Conservation (phyloP, 441 rosid species). For the Breynia disticha region DNA sequence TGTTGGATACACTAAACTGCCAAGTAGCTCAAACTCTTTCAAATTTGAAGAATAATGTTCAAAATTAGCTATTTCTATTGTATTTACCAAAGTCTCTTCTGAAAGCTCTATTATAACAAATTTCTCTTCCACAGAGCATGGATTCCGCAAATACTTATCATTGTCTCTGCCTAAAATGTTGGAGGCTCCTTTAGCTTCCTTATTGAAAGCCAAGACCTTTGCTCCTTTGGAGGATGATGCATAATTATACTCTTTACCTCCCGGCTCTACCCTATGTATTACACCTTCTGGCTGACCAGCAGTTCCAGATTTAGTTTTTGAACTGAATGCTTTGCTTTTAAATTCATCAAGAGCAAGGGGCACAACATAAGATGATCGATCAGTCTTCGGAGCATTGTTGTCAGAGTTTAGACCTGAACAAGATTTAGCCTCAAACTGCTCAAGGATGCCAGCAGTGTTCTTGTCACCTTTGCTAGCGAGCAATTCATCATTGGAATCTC, state of each 20-base stretch:
- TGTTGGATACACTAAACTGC: conserved; percentile 76
- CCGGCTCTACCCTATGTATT: conserved; percentile 76
- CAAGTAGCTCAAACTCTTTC: conserved; percentile 68
- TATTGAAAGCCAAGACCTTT: conserved; percentile 66
- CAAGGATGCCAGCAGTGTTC: conserved; percentile 14
- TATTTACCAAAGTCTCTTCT: conserved; percentile 86
- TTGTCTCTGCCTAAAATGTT: conserved; percentile 66
- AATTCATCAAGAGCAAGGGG: conserved; percentile 79
- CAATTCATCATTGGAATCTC: conserved; percentile 15
- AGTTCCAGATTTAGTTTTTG: conserved; percentile 43
- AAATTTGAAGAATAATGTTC: conserved; percentile 89
- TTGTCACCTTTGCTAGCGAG: conserved; percentile 21
- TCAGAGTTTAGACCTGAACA: conserved; percentile 25
- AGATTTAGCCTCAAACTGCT: conserved; percentile 24
- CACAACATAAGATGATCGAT: conserved; percentile 42
- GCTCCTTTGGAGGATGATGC: conserved; percentile 91
- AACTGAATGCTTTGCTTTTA: conserved; percentile 58
- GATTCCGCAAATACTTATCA: conserved; percentile 92
- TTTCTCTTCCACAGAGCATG: conserved; percentile 86
- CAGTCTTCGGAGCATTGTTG: conserved; percentile 27
- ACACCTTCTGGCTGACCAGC: conserved; percentile 58
- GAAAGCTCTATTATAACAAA: conserved; percentile 75
- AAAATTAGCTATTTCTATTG: conserved; percentile 73
- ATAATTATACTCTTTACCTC: conserved; percentile 74
- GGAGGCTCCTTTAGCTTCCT: conserved; percentile 88